These are phyloP conservation scores for Angomonas deanei DNA, from an alignment of 208 protist species.

Conservation along the genomic window DNA sequence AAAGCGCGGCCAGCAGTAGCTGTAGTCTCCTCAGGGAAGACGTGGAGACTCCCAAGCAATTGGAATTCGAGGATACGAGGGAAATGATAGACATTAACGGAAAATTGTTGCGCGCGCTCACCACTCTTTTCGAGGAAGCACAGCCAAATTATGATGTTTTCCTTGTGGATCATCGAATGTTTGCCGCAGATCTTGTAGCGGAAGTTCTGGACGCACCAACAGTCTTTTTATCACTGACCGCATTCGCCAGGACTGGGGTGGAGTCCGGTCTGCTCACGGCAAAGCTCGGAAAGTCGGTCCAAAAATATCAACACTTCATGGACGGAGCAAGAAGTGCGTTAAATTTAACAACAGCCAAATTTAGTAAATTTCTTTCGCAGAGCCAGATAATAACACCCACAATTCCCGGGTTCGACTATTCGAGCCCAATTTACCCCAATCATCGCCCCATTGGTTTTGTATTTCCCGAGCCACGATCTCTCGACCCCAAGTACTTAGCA, in stretches of 20 bases:
- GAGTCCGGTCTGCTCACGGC: too few relatives aligned
- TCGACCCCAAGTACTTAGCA: not conserved
- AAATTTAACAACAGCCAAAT: not conserved
- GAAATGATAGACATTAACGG: too few relatives aligned
- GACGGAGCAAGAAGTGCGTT: not conserved
- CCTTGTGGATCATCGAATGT: not conserved
- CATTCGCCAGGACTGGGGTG: too few relatives aligned
- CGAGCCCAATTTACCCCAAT: constrained; percentile 26
- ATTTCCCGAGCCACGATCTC: not conserved
- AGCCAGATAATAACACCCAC: constrained; percentile 33
- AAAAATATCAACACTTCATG: not conserved
- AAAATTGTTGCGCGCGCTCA: too few relatives aligned
- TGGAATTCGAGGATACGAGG: too few relatives aligned
- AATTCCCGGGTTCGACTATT: constrained; percentile 31
- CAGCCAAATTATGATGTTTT: not conserved
- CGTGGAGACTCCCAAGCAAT: too few relatives aligned
- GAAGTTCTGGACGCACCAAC: not conserved
- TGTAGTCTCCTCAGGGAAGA: too few relatives aligned
- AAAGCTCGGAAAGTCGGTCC: not conserved
- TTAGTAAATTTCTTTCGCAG: constrained; percentile 3
- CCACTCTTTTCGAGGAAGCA: too few relatives aligned
- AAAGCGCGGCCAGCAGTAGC: too few relatives aligned
- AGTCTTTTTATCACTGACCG: not conserved
- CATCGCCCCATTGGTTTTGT: constrained; percentile 43
- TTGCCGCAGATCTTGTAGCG: not conserved